These are phyloP conservation scores for Zanthoxylum bungeanum DNA, from an alignment of 345 rosid species.

Conservation along the genomic window DNA sequence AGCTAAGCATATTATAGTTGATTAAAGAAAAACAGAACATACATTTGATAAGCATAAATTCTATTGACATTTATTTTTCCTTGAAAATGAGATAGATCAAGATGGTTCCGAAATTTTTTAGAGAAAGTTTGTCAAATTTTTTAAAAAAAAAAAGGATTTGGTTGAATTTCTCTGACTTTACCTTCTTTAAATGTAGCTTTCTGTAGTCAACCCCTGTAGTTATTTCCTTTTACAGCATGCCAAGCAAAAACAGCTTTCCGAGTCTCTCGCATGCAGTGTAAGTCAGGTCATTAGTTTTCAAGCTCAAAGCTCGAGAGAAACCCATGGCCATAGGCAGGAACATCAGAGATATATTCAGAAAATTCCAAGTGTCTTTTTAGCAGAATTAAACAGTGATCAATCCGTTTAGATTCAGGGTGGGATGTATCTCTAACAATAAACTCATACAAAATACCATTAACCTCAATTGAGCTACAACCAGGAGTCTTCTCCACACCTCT, in stretches of 20 bases:
- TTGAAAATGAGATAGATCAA: too few relatives aligned
- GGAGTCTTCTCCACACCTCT: constrained; percentile 79
- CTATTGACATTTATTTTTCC: too few relatives aligned
- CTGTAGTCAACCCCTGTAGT: too few relatives aligned
- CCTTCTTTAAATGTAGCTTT: too few relatives aligned
- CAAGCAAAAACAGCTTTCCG: background rate
- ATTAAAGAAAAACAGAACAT: too few relatives aligned
- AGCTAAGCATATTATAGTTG: too few relatives aligned
- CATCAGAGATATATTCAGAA: constrained; percentile 11
- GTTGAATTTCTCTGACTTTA: too few relatives aligned
- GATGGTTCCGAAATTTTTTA: too few relatives aligned
- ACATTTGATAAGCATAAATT: too few relatives aligned
- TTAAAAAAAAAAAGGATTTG: too few relatives aligned
- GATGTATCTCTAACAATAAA: constrained; percentile 74
- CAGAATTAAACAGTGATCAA: constrained; percentile 55
- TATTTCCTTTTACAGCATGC: too few relatives aligned
- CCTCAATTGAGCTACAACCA: constrained; percentile 76
- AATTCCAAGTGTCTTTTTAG: constrained; percentile 42
- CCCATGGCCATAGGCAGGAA: constrained; percentile 10
- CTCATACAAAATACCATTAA: constrained; percentile 54
- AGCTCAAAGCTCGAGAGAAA: constrained; percentile 16
- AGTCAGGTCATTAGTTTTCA: constrained; percentile 9
- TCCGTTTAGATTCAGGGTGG: constrained; percentile 41
- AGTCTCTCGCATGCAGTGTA: background rate
- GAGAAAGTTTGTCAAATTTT: too few relatives aligned